These are phyloP conservation scores for Pulveroboletus sp. DNA, from an alignment of 1,284 basidiomycete species.

Conservation along the genomic window DNA sequence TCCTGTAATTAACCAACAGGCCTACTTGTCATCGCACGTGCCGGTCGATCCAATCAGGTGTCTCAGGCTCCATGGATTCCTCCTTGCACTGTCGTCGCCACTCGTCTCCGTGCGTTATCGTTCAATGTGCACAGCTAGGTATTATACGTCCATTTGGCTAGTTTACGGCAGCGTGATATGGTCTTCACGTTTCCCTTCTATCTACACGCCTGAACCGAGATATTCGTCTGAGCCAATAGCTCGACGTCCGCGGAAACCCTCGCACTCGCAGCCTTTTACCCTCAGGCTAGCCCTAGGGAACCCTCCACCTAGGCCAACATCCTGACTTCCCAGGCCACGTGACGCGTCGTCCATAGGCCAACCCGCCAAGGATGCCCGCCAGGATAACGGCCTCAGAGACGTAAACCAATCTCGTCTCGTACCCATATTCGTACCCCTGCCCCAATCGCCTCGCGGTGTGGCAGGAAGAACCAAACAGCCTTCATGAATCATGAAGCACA, in stretches of 20 bases:
- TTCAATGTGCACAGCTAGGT: neutral
- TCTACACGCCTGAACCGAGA: slow-evolving; percentile 5
- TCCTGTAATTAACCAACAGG: neutral
- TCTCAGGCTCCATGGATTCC: neutral
- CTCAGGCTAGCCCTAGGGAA: neutral
- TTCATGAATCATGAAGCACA: slow-evolving; percentile 7
- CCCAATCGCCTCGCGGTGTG: slow-evolving; percentile 25
- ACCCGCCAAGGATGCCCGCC: slow-evolving; percentile 6
- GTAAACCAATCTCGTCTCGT: slow-evolving; percentile 17
- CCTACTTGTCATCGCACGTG: neutral
- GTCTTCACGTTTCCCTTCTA: slow-evolving; percentile 13
- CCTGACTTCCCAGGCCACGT: neutral
- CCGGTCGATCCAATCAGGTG: slow-evolving; percentile 7
- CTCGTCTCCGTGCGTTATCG: slow-evolving; percentile 14
- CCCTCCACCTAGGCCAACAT: neutral
- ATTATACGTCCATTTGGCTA: neutral
- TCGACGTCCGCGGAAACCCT: slow-evolving; percentile 5
- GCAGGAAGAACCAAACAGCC: neutral
- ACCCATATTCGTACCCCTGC: slow-evolving; percentile 3
- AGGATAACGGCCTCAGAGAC: slow-evolving; percentile 10
- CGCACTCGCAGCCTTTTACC: no score
- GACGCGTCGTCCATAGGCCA: neutral
- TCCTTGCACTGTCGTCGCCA: neutral
- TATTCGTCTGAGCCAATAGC: neutral
- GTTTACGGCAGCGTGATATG: slow-evolving; percentile 19